phyloP scores from a whole-genome alignment of 2,329 filamentous ascomycete genomes.

The Fusarium longipes region DNA sequence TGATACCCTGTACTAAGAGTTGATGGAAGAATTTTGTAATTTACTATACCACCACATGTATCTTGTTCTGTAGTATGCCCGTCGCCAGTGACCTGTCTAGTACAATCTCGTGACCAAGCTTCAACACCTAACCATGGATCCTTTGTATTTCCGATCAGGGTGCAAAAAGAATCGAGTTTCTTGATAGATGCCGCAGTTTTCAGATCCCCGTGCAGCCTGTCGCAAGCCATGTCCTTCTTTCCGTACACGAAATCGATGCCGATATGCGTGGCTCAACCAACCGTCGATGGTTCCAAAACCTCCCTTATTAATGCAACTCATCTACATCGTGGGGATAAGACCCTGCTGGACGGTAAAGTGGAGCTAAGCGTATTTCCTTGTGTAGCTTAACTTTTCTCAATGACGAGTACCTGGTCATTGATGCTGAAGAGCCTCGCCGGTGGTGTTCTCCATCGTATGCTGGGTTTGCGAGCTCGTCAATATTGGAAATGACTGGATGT shows the following conservation, averaged over 20 bases:
- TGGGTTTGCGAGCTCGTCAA: constrained; percentile 28
- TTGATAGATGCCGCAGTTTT: neutral
- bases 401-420: neutral
- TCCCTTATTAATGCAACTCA: constrained; percentile 49
- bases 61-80: neutral
- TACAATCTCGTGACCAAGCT: constrained; percentile 25
- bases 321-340: constrained; percentile 48
- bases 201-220: no score
- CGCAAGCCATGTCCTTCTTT: no score
- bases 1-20: constrained; percentile 32
- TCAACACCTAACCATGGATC: neutral
- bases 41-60: constrained; percentile 22
- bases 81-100: constrained; percentile 31
- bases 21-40: constrained; percentile 29
- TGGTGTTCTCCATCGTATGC: constrained; percentile 12
- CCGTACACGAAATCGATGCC: neutral
- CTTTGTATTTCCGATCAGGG: neutral
- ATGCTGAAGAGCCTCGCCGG: constrained; percentile 31
- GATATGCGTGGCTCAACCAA: no score
- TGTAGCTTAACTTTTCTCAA: constrained; percentile 20
- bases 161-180: neutral
- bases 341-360: constrained; percentile 42
- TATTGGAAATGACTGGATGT: constrained; percentile 18
- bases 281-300: neutral
- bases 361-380: constrained; percentile 44